phyloP scores from a whole-genome alignment of 768 basidiomycete genomes.

The Lactifluus rugatus region DNA sequence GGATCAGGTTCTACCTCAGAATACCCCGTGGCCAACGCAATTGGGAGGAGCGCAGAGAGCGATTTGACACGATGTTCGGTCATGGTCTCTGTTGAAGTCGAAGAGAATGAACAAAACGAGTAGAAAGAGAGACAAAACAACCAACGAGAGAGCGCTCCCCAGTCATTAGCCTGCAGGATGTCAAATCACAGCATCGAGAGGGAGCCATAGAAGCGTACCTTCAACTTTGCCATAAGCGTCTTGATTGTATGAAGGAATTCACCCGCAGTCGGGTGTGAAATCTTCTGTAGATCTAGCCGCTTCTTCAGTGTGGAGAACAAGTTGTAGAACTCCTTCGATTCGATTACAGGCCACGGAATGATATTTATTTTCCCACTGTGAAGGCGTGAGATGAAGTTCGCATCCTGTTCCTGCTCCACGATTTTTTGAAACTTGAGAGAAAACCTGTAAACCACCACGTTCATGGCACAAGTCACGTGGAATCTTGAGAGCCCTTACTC shows the following conservation, averaged over 20 bases:
- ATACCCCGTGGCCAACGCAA: conserved; percentile 40
- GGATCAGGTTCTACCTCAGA: conserved; percentile 35
- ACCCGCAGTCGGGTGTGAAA: conserved; percentile 42
- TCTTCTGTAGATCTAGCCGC: conserved; percentile 37
- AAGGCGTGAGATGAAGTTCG: conserved; percentile 53
- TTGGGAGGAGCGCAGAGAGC: conserved; percentile 33
- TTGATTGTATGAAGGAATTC: conserved; percentile 50
- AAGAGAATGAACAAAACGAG: neutral
- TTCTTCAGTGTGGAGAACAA: conserved; percentile 40
- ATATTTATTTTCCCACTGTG: conserved; percentile 48
- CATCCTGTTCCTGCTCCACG: conserved; percentile 49
- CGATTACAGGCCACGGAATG: conserved; percentile 59
- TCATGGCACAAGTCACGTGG: neutral
- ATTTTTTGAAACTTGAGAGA: conserved; percentile 49
- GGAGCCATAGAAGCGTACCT: conserved; percentile 28
- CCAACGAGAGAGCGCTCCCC: conserved; percentile 58
- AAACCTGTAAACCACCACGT: conserved; percentile 35
- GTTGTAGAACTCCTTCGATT: conserved; percentile 49
- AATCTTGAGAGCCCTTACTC: conserved; percentile 34
- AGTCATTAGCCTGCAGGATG: conserved; percentile 47
- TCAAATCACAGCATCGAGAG: neutral
- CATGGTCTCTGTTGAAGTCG: conserved; percentile 33
- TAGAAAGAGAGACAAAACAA: neutral
- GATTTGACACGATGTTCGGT: conserved; percentile 34
- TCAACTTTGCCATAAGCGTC: conserved; percentile 58